Evolutionary conservation across 1,284 basidiomycete genomes (phyloP), one percentile per base, ranked within the genome.

Genomic region (Apiotrichum veenhuisii): DNA sequence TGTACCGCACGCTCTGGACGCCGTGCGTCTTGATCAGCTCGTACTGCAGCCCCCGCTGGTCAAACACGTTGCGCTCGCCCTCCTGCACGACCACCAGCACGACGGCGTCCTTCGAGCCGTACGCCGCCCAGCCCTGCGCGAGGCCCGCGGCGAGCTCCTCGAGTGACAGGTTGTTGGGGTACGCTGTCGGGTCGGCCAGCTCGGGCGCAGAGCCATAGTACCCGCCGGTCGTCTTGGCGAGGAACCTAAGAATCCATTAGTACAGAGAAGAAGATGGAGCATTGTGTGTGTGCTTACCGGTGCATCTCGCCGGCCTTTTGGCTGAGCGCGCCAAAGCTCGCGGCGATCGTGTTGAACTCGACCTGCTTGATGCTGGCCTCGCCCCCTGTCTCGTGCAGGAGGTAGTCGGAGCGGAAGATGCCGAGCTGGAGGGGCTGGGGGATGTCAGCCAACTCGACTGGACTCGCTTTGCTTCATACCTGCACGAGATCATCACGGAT

Each of bases 291-390:
- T n/a, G 66, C 79, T 60, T 66, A 91, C 90, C 84, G 81, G 75
- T 98, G 95, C 70, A 98, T 75, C 25, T 83, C 83, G 18, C 87
- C 83, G 9, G 85, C 82, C 42, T 82, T 83, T 58, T 91, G 83
- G 3, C 89, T 91, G 17, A 98, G 80, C 0, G 86, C 75, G 1
- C 93, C 95, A 71, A 98, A 97, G 1, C 91, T 92, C 0, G 88
- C 85, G 0, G 93, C 91, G 64, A 98, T 95, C 7, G 95, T 98
- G 74, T 98, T 98, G 78, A 98, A 96, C 75, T 98, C 96, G 52
- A 98, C 95, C 78, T 98, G 95, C 74, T 93, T 96, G 58, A 98
- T 78, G 27, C 80, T 78, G 0, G 76, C 63, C 2, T 64, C 41
- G 30, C 26, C 10, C 10, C n/a, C 51, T 5, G 53, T 41, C 9